phyloP scores from a whole-genome alignment of 176 grass and related monocot genomes.

The Coix lacrymajobi region DNA sequence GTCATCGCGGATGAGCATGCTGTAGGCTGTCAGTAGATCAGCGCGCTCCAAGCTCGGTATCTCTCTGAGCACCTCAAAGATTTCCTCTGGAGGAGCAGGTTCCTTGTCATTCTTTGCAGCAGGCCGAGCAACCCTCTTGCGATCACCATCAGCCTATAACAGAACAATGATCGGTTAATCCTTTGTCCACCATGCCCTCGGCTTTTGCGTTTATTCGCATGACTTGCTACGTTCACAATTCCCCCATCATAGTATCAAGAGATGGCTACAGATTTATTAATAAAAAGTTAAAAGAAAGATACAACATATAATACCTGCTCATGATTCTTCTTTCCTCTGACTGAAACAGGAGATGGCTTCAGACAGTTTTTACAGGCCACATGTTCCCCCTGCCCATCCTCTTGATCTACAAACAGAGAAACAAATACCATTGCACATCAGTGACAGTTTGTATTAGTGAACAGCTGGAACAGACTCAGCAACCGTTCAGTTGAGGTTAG shows the following conservation, averaged over 20 bases:
- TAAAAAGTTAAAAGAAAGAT: background rate
- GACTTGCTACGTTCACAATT: constrained; percentile 10
- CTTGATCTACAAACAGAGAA: background rate
- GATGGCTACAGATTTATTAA: background rate
- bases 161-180: background rate
- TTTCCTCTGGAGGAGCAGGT: background rate
- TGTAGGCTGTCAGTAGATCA: background rate
- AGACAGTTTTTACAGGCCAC: background rate
- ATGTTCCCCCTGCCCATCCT: background rate
- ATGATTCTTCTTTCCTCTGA: constrained; percentile 1
- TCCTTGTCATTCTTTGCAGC: background rate
- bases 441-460: background rate
- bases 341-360: background rate
- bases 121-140: background rate
- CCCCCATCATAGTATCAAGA: background rate
- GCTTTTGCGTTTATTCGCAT: background rate
- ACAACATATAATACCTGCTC: background rate
- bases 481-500: background rate
- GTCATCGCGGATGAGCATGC: background rate
- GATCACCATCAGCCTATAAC: background rate
- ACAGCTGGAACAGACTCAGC: background rate
- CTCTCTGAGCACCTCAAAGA: background rate
- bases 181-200: background rate
- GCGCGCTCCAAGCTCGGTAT: background rate
- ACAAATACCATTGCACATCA: background rate